Evolutionary conservation across 2,329 filamentous ascomycete genomes (phyloP).

Genomic region (Neofusicoccum umdonicola): DNA sequence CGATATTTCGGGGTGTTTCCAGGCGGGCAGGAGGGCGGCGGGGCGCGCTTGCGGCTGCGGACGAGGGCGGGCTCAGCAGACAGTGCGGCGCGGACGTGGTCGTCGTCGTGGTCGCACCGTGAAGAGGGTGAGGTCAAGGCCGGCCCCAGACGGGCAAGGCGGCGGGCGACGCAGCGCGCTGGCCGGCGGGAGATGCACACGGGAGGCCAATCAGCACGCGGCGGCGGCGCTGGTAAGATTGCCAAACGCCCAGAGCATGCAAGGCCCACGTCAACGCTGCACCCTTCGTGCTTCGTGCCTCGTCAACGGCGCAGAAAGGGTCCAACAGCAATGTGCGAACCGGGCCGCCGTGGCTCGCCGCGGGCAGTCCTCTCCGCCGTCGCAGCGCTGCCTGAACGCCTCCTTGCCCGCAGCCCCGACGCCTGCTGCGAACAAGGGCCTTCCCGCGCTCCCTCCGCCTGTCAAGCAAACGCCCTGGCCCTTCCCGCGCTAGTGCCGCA

Average conservation of each 20-base stretch:
- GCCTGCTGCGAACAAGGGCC: not conserved
- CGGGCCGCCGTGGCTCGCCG: not conserved
- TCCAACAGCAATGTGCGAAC: not conserved
- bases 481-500: conserved; percentile 4
- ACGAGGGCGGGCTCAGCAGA: not conserved
- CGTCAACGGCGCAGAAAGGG: conserved; percentile 11
- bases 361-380: not conserved
- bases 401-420: not conserved
- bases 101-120: conserved; percentile 4
- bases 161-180: conserved; percentile 9
- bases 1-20: not conserved
- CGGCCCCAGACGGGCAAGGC: conserved; percentile 6
- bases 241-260: not conserved
- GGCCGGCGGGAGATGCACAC: conserved; percentile 15
- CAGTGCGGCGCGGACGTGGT: conserved; percentile 4
- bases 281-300: conserved; percentile 3
- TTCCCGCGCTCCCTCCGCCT: not conserved
- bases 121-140: conserved; percentile 13
- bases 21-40: conserved; percentile 7
- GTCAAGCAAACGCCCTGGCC: conserved; percentile 10
- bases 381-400: not conserved
- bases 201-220: conserved; percentile 16
- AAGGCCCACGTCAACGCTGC: not conserved
- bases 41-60: not conserved
- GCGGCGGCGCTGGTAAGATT: conserved; percentile 4